phyloP scores from a whole-genome alignment of 345 rosid species.

The Jatropha curcas region DNA sequence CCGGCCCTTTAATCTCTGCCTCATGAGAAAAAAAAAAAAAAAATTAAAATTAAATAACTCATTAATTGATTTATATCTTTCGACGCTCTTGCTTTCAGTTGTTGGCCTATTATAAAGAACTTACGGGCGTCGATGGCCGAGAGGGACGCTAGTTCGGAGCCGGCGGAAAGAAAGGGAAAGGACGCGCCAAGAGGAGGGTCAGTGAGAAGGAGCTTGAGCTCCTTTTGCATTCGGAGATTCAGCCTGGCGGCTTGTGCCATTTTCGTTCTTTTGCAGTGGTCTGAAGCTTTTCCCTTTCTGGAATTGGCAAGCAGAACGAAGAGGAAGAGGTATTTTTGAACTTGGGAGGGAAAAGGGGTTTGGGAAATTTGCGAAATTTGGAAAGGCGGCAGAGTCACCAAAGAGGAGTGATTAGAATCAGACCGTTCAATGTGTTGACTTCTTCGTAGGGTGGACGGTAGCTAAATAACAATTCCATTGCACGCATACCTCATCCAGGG shows the following conservation, averaged over 20 bases:
- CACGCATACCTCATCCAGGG: no score
- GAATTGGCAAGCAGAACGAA: background rate
- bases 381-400: no score
- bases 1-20: slow-evolving; percentile 70
- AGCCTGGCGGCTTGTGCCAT: slow-evolving; percentile 90
- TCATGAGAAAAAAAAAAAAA: background rate
- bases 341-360: background rate
- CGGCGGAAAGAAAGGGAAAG: slow-evolving; percentile 59
- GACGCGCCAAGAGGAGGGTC: slow-evolving; percentile 77
- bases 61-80: no score
- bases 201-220: slow-evolving; percentile 72
- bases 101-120: slow-evolving; percentile 14
- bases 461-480: no score
- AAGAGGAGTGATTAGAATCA: no score
- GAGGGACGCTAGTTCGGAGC: slow-evolving; percentile 44
- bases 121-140: slow-evolving; percentile 71
- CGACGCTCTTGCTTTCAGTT: background rate
- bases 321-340: background rate
- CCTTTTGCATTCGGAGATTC: slow-evolving; percentile 75
- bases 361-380: no score
- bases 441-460: no score
- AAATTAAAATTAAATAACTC: no score
- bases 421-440: no score
- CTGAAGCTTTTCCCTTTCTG: background rate
- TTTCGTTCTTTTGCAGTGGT: background rate